Percentiles rank a stretch among this genome's conserved stretches.
phyloP scores from a whole-genome alignment of 257 asterid species.

The Nicotiana paniculata region DNA sequence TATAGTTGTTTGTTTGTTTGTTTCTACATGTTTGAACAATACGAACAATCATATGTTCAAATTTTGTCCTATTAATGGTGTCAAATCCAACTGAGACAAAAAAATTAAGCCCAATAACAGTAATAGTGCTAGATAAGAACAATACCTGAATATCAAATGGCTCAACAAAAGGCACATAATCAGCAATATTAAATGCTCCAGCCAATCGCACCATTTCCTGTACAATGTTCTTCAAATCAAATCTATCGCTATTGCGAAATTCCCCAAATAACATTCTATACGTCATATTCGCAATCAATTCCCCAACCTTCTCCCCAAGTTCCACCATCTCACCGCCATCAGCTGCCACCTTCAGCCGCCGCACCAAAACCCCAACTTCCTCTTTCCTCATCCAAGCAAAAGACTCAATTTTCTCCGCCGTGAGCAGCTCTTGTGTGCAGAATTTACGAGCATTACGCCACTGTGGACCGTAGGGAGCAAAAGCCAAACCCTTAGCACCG shows the following conservation, averaged over 20 bases:
- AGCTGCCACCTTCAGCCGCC: not conserved
- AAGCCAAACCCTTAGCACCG: not conserved
- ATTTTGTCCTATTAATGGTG: not conserved
- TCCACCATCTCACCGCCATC: not conserved
- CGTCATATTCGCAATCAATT: slow-evolving; percentile 7
- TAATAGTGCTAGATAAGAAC: not conserved
- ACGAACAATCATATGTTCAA: not conserved
- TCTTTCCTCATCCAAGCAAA: slow-evolving; percentile 2
- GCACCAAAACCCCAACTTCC: slow-evolving; percentile 1
- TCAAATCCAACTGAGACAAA: not conserved
- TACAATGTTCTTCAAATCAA: not conserved
- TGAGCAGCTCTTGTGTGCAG: slow-evolving; percentile 3
- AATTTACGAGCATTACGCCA: not conserved
- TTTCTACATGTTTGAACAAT: too few relatives aligned
- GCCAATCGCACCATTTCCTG: slow-evolving; percentile 1
- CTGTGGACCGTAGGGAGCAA: not conserved
- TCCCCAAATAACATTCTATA: slow-evolving; percentile 7
- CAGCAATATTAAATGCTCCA: slow-evolving; percentile 10
- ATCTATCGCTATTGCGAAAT: not conserved
- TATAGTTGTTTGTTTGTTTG: too few relatives aligned
- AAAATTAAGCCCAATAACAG: not conserved
- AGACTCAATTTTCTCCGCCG: not conserved
- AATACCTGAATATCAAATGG: slow-evolving; percentile 10
- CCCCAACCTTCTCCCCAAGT: not conserved
- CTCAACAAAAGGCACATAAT: slow-evolving; percentile 8